Conservation (phyloP, 1,139 yeast genomes). For the Lodderomyces margitis region DNA sequence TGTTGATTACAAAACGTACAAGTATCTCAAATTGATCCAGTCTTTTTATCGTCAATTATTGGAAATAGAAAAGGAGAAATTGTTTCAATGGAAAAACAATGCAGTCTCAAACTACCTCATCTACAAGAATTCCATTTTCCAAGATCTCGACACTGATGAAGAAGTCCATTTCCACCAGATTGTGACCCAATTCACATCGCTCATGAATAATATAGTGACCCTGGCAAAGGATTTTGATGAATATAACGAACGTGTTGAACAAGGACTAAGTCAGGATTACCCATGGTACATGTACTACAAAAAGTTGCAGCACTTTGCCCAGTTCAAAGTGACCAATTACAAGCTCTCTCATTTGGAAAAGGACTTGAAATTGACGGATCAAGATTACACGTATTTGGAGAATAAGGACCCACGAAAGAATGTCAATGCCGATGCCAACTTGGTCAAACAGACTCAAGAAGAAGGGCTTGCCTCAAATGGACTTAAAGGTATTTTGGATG, state of each 20-base stretch:
- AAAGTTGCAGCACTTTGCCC: conserved; percentile 58
- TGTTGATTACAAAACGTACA: conserved; percentile 28
- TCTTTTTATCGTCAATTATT: conserved; percentile 20
- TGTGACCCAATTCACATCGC: conserved; percentile 17
- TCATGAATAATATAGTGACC: conserved; percentile 15
- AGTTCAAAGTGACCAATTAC: conserved; percentile 53
- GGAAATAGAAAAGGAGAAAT: conserved; percentile 11
- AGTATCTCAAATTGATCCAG: conserved; percentile 23
- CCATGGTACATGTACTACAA: conserved; percentile 67
- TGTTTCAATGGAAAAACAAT: conserved; percentile 22
- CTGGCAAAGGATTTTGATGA: conserved; percentile 33
- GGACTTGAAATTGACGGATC: conserved; percentile 23
- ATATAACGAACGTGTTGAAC: conserved; percentile 40
- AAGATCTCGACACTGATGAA: conserved; percentile 21
- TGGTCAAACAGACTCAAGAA: not conserved
- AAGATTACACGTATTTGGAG: conserved; percentile 24
- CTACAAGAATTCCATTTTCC: conserved; percentile 22
- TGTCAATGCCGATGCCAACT: not conserved
- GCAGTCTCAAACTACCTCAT: conserved; percentile 23
- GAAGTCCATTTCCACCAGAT: conserved; percentile 21
- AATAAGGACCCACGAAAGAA: conserved; percentile 3
- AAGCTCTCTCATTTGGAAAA: conserved; percentile 52
- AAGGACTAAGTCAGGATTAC: conserved; percentile 53
- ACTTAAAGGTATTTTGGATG: conserved; percentile 4
- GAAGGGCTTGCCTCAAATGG: conserved; percentile 1